Conservation (phyloP, 257 asterid genomes). For the Mentha longifolia region DNA sequence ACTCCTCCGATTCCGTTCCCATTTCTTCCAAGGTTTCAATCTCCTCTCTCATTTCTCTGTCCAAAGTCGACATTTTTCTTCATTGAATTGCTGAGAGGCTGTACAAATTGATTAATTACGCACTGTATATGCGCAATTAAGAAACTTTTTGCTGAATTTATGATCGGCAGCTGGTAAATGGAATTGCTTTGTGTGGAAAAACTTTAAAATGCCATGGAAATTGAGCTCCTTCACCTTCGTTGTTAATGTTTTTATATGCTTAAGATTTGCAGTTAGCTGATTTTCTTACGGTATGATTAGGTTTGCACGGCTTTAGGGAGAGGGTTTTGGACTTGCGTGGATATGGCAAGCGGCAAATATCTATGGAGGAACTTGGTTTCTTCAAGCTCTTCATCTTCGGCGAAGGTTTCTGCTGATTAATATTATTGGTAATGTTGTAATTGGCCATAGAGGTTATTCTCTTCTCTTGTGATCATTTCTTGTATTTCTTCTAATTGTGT, state of each 20-base stretch:
- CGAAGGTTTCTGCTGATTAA: conserved; percentile 49
- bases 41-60: not conserved
- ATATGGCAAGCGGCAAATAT: conserved; percentile 90
- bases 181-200: not conserved
- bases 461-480: conserved; percentile 23
- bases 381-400: conserved; percentile 39
- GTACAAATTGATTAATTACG: not conserved
- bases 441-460: conserved; percentile 27
- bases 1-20: conserved; percentile 41
- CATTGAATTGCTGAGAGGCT: not conserved
- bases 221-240: not conserved
- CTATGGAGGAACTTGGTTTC: conserved; percentile 82
- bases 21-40: conserved; percentile 49
- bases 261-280: not conserved
- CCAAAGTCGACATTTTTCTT: not conserved
- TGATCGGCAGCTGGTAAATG: not conserved
- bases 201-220: conserved; percentile 2
- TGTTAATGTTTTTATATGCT: not conserved
- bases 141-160: not conserved
- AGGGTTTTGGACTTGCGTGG: conserved; percentile 83
- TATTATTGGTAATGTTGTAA: conserved; percentile 31
- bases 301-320: conserved; percentile 52
- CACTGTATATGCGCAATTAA: conserved; percentile 9
- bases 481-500: conserved; percentile 27
- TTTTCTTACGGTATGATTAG: conserved; percentile 36